These are phyloP conservation scores for Casuarina cunninghamiana DNA, from an alignment of 306 rosid species.

Conservation along the genomic window DNA sequence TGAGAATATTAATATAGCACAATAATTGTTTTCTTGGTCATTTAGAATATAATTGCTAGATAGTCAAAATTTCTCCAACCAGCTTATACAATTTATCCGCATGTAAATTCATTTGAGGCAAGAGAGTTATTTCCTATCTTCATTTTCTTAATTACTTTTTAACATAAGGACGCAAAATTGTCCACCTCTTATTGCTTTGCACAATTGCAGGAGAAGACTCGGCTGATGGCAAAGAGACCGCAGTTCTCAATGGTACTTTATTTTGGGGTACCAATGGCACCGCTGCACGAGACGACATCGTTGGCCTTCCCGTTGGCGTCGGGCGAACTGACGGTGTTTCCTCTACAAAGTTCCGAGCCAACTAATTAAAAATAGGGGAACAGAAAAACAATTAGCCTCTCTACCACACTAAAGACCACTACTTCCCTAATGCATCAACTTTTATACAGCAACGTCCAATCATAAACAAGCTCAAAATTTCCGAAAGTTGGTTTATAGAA, in stretches of 20 bases:
- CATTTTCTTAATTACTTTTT: not conserved
- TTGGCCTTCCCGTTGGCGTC: slow-evolving; percentile 52
- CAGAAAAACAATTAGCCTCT: slow-evolving; percentile 24
- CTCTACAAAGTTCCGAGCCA: slow-evolving; percentile 51
- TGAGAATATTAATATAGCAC: not conserved
- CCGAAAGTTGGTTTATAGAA: not conserved
- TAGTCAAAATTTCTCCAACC: not conserved
- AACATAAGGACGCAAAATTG: not conserved
- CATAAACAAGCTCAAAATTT: not conserved
- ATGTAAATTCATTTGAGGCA: not conserved
- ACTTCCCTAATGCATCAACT: not conserved
- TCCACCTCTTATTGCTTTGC: slow-evolving; percentile 59
- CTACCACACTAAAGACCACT: slow-evolving; percentile 1
- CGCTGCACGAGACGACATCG: slow-evolving; percentile 42
- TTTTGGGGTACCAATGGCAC: slow-evolving; percentile 46
- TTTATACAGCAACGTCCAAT: not conserved
- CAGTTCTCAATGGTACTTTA: slow-evolving; percentile 51
- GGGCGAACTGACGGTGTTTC: slow-evolving; percentile 47
- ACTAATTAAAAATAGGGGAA: slow-evolving; percentile 44
- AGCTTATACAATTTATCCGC: not conserved
- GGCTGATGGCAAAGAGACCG: slow-evolving; percentile 52
- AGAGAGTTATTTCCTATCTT: not conserved
- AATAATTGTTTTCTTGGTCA: not conserved
- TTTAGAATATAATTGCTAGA: not conserved
- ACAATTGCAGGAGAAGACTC: slow-evolving; percentile 52